Conservation (phyloP, 2,329 filamentous ascomycete species). For the Simplicillium aogashimaense region DNA sequence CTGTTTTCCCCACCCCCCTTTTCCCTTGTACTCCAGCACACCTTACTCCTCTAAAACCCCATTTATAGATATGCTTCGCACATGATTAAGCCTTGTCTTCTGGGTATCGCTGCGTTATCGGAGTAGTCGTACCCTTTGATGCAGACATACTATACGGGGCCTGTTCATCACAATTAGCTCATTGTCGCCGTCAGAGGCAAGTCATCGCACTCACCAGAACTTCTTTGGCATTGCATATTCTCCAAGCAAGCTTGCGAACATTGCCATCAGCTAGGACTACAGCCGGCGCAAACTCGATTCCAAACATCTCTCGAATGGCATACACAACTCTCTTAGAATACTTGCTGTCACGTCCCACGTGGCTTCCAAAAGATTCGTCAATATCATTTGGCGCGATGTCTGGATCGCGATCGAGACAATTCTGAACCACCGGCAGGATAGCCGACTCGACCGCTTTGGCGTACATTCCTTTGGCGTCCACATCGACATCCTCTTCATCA, state of each 20-base stretch:
- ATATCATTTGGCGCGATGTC: slow-evolving; percentile 76
- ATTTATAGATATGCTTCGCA: no score
- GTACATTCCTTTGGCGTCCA: slow-evolving; percentile 49
- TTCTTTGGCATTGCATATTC: slow-evolving; percentile 91
- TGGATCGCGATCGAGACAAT: slow-evolving; percentile 86
- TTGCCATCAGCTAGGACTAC: slow-evolving; percentile 90
- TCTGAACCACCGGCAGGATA: slow-evolving; percentile 73
- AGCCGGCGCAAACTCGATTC: slow-evolving; percentile 86
- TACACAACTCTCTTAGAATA: slow-evolving; percentile 87
- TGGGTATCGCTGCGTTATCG: slow-evolving; percentile 26
- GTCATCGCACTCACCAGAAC: slow-evolving; percentile 59
- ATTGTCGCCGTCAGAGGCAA: not conserved
- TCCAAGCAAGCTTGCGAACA: slow-evolving; percentile 83
- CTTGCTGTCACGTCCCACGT: slow-evolving; percentile 80
- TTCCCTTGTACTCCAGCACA: no score
- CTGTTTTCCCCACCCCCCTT: no score
- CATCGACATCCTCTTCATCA: slow-evolving; percentile 60
- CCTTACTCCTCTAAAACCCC: no score
- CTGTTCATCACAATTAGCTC: slow-evolving; percentile 26
- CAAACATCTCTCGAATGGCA: slow-evolving; percentile 93
- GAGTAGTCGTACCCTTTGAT: slow-evolving; percentile 53
- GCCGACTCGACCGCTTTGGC: slow-evolving; percentile 64
- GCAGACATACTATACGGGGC: slow-evolving; percentile 64
- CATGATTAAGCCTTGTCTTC: no score
- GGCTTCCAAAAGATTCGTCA: slow-evolving; percentile 74